Percentiles rank a stretch among this genome's conserved stretches.
These are phyloP conservation scores for Omphalotus olearius DNA, from an alignment of 1,284 basidiomycete species.

Conservation along the genomic window DNA sequence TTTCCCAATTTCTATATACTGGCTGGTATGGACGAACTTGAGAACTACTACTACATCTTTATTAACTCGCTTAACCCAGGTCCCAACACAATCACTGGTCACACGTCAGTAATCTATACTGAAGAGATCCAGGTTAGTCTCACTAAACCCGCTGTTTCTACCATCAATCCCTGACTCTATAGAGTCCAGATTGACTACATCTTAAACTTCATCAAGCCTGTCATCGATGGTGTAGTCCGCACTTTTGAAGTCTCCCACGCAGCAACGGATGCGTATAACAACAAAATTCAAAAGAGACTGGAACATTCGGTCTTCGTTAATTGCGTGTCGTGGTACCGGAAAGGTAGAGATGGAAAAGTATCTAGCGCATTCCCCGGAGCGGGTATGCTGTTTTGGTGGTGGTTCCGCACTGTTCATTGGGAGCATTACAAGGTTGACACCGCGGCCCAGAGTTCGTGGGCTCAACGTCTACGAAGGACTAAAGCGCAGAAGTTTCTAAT, in stretches of 20 bases:
- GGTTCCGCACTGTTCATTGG: constrained; percentile 26
- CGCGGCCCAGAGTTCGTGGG: not conserved
- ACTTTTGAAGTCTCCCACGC: constrained; percentile 29
- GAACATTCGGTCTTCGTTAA: constrained; percentile 31
- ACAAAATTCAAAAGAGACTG: constrained; percentile 32
- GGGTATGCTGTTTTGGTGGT: constrained; percentile 28
- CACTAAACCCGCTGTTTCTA: no score
- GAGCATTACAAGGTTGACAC: constrained; percentile 21
- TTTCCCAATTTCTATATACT: constrained; percentile 41
- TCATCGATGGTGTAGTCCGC: constrained; percentile 27
- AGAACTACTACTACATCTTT: not conserved
- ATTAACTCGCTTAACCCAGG: constrained; percentile 24
- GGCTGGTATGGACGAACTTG: constrained; percentile 23
- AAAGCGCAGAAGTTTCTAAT: no score
- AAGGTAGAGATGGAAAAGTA: constrained; percentile 27
- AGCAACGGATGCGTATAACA: constrained; percentile 39
- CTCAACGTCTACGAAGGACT: not conserved
- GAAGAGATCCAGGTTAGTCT: constrained; percentile 37
- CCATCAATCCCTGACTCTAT: not conserved
- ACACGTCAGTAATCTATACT: constrained; percentile 41
- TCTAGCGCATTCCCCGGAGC: constrained; percentile 36
- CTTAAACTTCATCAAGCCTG: constrained; percentile 34
- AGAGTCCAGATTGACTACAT: constrained; percentile 17
- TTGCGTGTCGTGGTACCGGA: constrained; percentile 40
- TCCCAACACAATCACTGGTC: constrained; percentile 42